Evolutionary conservation across 1,284 basidiomycete species (phyloP).

Genomic region (Naganishia liquefaciens): DNA sequence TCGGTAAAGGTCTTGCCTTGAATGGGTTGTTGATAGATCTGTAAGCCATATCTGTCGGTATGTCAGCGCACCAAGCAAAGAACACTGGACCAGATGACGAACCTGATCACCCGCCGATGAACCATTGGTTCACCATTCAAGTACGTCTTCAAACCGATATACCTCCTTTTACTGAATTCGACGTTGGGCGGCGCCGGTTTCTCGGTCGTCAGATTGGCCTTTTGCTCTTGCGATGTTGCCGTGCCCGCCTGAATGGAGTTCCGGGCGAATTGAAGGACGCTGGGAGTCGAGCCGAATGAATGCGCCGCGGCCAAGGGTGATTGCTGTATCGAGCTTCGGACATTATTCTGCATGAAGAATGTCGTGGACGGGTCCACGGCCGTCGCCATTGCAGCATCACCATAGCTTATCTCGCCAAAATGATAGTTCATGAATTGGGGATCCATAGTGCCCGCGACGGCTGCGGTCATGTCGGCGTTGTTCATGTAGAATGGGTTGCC

Average conservation of each 20-base stretch:
- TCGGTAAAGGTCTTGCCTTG: slow-evolving; percentile 24
- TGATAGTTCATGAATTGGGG: slow-evolving; percentile 10
- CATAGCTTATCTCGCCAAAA: not conserved
- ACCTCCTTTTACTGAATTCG: not conserved
- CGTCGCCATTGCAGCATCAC: too few relatives aligned
- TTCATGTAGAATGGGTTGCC: not conserved
- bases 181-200: not conserved
- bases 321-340: not conserved
- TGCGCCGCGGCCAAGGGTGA: not conserved
- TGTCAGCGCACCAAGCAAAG: not conserved
- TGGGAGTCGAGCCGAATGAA: not conserved
- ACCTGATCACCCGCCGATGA: slow-evolving; percentile 7
- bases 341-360: not conserved
- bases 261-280: not conserved
- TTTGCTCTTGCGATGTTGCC: not conserved
- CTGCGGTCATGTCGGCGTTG: not conserved
- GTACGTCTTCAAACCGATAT: not conserved
- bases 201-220: not conserved
- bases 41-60: slow-evolving; percentile 5
- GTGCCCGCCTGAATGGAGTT: not conserved
- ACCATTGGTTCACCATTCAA: not conserved
- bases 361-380: too few relatives aligned
- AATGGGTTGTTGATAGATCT: slow-evolving; percentile 17
- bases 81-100: not conserved
- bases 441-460: slow-evolving; percentile 2